phyloP scores from a whole-genome alignment of 2,329 filamentous ascomycete genomes.

The Fusarium sp. region DNA sequence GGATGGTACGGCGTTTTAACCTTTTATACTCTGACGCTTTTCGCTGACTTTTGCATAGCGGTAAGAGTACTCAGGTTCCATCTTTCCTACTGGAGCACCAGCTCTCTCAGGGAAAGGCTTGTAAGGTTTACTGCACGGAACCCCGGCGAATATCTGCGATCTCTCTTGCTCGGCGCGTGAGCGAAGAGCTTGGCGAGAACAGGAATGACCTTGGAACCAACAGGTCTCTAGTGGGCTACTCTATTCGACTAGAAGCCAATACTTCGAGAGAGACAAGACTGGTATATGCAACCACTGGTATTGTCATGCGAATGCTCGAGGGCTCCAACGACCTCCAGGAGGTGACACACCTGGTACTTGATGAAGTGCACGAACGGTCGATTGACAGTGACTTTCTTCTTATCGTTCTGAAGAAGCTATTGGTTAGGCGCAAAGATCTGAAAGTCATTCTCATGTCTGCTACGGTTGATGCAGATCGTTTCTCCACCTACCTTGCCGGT shows the following conservation, averaged over 20 bases:
- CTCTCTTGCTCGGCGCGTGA: conserved; percentile 90
- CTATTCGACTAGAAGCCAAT: conserved; percentile 92
- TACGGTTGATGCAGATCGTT: conserved; percentile 91
- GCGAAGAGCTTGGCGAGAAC: conserved; percentile 91
- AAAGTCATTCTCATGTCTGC: conserved; percentile 98
- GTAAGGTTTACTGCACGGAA: conserved; percentile 96
- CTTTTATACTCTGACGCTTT: not conserved
- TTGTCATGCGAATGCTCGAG: conserved; percentile 98
- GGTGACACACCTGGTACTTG: conserved; percentile 93
- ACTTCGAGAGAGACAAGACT: conserved; percentile 84
- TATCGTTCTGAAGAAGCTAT: conserved; percentile 87
- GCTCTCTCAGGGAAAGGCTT: conserved; percentile 80
- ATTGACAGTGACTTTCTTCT: conserved; percentile 98
- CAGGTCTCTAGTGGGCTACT: conserved; percentile 90
- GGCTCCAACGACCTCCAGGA: conserved; percentile 86
- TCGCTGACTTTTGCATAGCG: conserved; percentile 60
- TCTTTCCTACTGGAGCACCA: conserved; percentile 93
- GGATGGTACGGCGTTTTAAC: conserved; percentile 71
- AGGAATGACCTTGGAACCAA: conserved; percentile 84
- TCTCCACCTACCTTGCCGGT: conserved; percentile 87
- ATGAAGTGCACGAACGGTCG: conserved; percentile 95
- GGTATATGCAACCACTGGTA: conserved; percentile 89
- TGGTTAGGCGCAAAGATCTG: conserved; percentile 80
- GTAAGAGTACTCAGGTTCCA: conserved; percentile 98
- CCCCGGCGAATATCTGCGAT: conserved; percentile 96